Evolutionary conservation across 345 rosid species (phyloP).

Genomic region (Eutrema heterophyllum): DNA sequence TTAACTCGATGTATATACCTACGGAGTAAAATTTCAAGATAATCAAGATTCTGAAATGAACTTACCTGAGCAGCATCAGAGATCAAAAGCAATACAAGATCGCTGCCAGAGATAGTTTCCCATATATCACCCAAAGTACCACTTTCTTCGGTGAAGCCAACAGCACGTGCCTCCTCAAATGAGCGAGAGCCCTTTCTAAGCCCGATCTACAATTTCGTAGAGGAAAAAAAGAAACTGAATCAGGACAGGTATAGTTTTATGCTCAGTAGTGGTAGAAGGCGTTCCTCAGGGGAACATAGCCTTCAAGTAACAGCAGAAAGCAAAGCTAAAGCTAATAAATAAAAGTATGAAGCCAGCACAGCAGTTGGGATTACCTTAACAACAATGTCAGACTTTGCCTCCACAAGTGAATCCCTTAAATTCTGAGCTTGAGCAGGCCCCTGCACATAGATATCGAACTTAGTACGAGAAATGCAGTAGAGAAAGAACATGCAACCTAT

Average conservation of each 20-base stretch:
- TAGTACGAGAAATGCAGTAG: not conserved
- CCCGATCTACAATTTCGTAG: slow-evolving; percentile 48
- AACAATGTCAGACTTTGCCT: slow-evolving; percentile 68
- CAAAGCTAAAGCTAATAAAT: not conserved
- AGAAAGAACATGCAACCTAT: not conserved
- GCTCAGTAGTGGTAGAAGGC: no score
- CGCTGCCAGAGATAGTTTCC: slow-evolving; percentile 87
- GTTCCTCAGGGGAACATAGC: no score
- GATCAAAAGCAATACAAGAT: slow-evolving; percentile 78
- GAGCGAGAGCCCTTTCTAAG: slow-evolving; percentile 86
- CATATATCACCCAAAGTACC: slow-evolving; percentile 88
- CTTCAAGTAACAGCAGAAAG: not conserved
- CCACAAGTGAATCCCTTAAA: slow-evolving; percentile 84
- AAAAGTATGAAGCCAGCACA: not conserved
- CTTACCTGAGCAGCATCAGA: slow-evolving; percentile 94
- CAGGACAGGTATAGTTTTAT: no score
- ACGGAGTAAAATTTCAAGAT: not conserved
- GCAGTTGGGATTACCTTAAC: slow-evolving; percentile 54
- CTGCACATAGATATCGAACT: slow-evolving; percentile 20
- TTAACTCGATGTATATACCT: not conserved
- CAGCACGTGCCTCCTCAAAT: slow-evolving; percentile 85
- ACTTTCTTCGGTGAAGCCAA: slow-evolving; percentile 77
- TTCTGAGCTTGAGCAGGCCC: slow-evolving; percentile 98
- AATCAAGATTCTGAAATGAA: not conserved
- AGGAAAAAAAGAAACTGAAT: not conserved